Evolutionary conservation across 177 flowering plant species (phyloP).

Genomic region (Vitis hybrid): DNA sequence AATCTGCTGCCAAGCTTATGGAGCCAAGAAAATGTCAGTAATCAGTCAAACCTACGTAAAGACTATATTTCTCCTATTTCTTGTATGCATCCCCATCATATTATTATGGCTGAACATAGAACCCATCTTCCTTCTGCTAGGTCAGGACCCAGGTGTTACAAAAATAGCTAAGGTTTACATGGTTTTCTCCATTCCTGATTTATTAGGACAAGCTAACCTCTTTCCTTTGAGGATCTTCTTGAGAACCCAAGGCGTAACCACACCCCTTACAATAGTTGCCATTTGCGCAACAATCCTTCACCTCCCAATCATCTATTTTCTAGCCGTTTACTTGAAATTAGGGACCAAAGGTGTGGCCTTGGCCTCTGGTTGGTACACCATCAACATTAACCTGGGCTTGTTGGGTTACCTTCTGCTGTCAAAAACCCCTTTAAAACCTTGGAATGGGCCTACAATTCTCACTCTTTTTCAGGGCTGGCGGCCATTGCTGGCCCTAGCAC

Average conservation of each 20-base stretch:
- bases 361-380: conserved; percentile 39
- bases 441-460: conserved; percentile 25
- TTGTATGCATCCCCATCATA: conserved; percentile 40
- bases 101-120: conserved; percentile 50
- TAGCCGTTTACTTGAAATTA: conserved; percentile 30
- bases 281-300: conserved; percentile 35
- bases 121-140: conserved; percentile 31
- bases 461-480: conserved; percentile 43
- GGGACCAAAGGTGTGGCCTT: conserved; percentile 45
- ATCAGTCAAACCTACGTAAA: conserved; percentile 40
- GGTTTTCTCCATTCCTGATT: conserved; percentile 44
- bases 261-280: conserved; percentile 37
- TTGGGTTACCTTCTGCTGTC: conserved; percentile 29
- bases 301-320: conserved; percentile 43
- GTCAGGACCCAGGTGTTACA: conserved; percentile 45
- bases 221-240: conserved; percentile 45
- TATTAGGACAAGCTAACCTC: conserved; percentile 46
- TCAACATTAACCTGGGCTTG: conserved; percentile 34
- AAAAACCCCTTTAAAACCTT: conserved; percentile 27
- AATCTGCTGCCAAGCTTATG: conserved; percentile 59
- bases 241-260: conserved; percentile 49
- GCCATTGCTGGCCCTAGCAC: conserved; percentile 39
- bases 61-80: conserved; percentile 36
- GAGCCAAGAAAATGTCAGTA: conserved; percentile 48
- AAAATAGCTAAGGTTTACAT: conserved; percentile 42